Evolutionary conservation across 768 basidiomycete genomes (phyloP).

Genomic region (Flagelloscypha sp.): DNA sequence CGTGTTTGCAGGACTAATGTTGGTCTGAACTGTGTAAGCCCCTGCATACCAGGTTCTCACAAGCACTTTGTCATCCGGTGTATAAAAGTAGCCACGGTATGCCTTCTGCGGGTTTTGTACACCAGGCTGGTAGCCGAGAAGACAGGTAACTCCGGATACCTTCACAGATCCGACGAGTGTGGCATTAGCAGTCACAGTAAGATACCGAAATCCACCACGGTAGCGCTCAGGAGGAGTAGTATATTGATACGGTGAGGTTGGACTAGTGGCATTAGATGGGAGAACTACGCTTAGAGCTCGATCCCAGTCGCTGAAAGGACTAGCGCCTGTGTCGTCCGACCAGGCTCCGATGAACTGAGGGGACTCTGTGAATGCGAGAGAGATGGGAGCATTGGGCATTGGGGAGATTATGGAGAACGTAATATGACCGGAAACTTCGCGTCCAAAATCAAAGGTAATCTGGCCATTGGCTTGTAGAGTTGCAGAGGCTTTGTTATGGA

Average conservation of each 20-base stretch:
- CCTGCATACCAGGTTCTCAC: constrained; percentile 27
- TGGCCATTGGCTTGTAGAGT: constrained; percentile 42
- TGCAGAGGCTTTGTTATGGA: too few relatives aligned
- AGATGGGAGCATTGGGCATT: constrained; percentile 26
- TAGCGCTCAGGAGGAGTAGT: constrained; percentile 36
- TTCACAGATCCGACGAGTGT: constrained; percentile 22
- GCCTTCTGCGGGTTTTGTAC: constrained; percentile 33
- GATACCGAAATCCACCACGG: constrained; percentile 46
- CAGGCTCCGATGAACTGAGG: constrained; percentile 44
- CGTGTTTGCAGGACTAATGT: constrained; percentile 42
- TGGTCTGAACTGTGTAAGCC: constrained; percentile 54
- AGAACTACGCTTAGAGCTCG: constrained; percentile 38
- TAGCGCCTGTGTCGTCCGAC: constrained; percentile 40
- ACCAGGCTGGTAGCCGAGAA: constrained; percentile 49
- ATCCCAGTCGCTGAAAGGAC: constrained; percentile 36
- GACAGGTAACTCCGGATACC: constrained; percentile 41
- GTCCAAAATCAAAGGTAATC: constrained; percentile 40
- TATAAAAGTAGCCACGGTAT: constrained; percentile 47
- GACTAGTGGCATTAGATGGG: constrained; percentile 26
- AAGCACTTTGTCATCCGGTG: constrained; percentile 22
- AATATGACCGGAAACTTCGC: too few relatives aligned
- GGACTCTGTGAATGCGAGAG: constrained; percentile 53
- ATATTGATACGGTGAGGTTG: constrained; percentile 35
- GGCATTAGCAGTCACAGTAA: constrained; percentile 37
- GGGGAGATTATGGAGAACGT: too few relatives aligned